A percentile compares a stretch with the other conserved stretches of the same genome.
phyloP scores from a whole-genome alignment of 2,329 filamentous ascomycete genomes.

The Alternaria dauci region DNA sequence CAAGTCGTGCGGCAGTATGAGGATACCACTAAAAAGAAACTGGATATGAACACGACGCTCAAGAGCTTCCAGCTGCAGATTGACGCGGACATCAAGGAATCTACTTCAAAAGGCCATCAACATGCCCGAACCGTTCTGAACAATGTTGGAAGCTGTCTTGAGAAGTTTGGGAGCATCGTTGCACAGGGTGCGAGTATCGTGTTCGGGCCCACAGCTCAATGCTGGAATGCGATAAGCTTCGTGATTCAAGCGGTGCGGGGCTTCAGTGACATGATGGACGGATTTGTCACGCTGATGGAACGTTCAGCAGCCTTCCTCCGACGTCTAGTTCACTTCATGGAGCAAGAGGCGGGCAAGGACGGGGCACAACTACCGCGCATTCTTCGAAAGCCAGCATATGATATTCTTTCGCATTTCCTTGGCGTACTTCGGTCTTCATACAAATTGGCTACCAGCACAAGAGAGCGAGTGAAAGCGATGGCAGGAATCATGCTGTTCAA shows the following conservation, averaged over 20 bases:
- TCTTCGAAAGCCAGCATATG: conserved; percentile 12
- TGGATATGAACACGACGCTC: conserved; percentile 11
- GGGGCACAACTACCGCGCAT: neutral
- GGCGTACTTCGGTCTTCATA: conserved; percentile 18
- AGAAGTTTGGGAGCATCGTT: conserved; percentile 6
- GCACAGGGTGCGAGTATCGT: conserved; percentile 13
- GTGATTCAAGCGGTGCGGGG: conserved; percentile 14
- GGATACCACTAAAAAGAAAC: conserved; percentile 18
- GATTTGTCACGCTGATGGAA: conserved; percentile 27
- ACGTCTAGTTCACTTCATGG: neutral
- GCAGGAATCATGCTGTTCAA: conserved; percentile 19
- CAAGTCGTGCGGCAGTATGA: conserved; percentile 20
- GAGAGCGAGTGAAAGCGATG: conserved; percentile 19
- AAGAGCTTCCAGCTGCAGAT: conserved; percentile 2
- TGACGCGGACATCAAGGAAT: neutral
- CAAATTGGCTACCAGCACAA: conserved; percentile 22
- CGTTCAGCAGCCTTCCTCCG: conserved; percentile 20
- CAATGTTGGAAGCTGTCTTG: neutral
- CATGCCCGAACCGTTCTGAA: neutral
- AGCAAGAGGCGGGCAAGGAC: neutral
- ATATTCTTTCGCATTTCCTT: conserved; percentile 15
- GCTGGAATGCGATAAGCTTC: conserved; percentile 29
- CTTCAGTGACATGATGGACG: conserved; percentile 17
- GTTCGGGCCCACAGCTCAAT: conserved; percentile 22
- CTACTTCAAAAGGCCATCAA: neutral